Evolutionary conservation across 495 filamentous ascomycete genomes (phyloP).

Genomic region (Schizothecium vesticola): DNA sequence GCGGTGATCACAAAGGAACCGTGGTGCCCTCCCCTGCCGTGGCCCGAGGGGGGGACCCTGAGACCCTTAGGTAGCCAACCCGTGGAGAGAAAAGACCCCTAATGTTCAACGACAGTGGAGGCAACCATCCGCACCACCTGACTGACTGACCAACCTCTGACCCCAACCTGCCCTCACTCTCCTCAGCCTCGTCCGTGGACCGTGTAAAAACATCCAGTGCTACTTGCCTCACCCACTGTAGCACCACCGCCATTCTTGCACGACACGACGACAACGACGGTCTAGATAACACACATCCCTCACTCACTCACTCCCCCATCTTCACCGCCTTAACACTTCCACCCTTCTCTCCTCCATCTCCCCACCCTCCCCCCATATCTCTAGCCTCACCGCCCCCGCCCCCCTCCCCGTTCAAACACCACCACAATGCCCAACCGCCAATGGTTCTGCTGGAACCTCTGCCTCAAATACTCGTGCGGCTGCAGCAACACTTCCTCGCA

Average conservation of each 20-base stretch:
- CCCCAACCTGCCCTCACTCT: not conserved
- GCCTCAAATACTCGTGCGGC: slow-evolving; percentile 23
- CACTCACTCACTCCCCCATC: not conserved
- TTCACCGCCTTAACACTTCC: not conserved
- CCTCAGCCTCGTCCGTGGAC: not conserved
- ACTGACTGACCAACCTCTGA: not conserved
- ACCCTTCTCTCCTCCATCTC: not conserved
- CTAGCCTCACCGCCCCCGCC: not conserved
- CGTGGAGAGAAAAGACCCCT: not conserved
- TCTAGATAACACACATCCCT: not conserved
- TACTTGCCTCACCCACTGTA: not conserved
- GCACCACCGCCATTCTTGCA: not conserved
- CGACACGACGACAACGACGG: not conserved
- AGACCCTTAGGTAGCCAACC: not conserved
- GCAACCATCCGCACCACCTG: not conserved
- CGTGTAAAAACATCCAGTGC: not conserved
- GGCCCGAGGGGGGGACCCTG: not conserved
- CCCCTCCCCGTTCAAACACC: not conserved
- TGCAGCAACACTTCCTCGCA: slow-evolving; percentile 13
- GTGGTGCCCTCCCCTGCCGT: not conserved
- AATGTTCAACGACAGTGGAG: not conserved
- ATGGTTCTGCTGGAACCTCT: slow-evolving; percentile 26
- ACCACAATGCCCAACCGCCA: slow-evolving; percentile 13
- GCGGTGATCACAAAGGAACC: not conserved
- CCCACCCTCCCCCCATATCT: not conserved